These are phyloP conservation scores for Herpetomonas tarakana DNA, from an alignment of 208 protist genomes.

Conservation along the genomic window DNA sequence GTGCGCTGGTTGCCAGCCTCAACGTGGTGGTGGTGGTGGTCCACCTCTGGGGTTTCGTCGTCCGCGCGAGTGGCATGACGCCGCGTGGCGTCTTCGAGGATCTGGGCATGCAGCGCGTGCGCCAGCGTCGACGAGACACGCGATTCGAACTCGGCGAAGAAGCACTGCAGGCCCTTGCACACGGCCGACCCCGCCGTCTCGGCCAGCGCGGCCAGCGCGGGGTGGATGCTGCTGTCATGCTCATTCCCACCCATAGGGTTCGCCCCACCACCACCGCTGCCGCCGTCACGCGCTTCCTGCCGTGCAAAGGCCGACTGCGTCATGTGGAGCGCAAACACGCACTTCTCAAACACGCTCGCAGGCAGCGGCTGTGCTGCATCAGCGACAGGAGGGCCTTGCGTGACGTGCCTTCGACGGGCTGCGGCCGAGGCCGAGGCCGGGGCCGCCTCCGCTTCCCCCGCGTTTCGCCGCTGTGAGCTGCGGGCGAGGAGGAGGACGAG, in stretches of 20 bases:
- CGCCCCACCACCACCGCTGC: too few relatives aligned
- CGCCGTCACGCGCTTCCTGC: too few relatives aligned
- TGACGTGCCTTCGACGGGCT: not conserved
- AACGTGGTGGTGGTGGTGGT: not conserved
- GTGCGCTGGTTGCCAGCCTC: conserved; percentile 8
- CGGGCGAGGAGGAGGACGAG: conserved; percentile 5
- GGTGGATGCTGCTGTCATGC: conserved; percentile 17
- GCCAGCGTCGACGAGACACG: conserved; percentile 53
- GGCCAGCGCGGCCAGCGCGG: conserved; percentile 13
- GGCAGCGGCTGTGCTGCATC: conserved; percentile 18
- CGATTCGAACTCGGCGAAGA: conserved; percentile 41
- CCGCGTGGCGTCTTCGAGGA: not conserved
- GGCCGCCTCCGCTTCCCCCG: not conserved
- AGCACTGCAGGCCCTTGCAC: conserved; percentile 43
- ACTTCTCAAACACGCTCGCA: conserved; percentile 19
- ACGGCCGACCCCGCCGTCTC: conserved; percentile 25
- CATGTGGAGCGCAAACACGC: conserved; percentile 35
- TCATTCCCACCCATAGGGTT: too few relatives aligned
- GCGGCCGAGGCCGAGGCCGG: not conserved
- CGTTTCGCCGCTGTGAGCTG: too few relatives aligned
- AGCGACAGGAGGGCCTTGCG: not conserved
- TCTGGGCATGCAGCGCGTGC: conserved; percentile 42
- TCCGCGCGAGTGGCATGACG: not conserved
- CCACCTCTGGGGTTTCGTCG: not conserved
- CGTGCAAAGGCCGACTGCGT: conserved; percentile 26